Evolutionary conservation across 129 eudicot genomes (phyloP).

Genomic region (Lactuca saligna): DNA sequence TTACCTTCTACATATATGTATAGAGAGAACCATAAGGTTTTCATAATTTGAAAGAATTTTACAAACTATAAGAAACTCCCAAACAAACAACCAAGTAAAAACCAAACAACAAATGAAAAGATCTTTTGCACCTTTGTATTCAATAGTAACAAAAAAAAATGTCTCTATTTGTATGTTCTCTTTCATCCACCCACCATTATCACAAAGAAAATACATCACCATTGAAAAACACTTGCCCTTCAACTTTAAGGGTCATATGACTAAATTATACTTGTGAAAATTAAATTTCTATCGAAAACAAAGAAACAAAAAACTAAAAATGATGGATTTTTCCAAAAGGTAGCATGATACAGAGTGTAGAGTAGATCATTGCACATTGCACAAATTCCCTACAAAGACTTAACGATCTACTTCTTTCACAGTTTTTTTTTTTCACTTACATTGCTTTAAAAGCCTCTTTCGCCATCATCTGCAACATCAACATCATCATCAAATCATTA

Average conservation of each 20-base stretch:
- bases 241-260: constrained; percentile 29
- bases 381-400: constrained; percentile 38
- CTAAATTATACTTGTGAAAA: constrained; percentile 32
- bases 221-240: constrained; percentile 15
- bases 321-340: constrained; percentile 35
- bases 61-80: background rate
- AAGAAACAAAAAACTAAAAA: constrained; percentile 32
- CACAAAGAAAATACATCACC: background rate
- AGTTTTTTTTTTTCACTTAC: constrained; percentile 24
- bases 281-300: constrained; percentile 38
- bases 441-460: constrained; percentile 22
- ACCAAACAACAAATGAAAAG: background rate
- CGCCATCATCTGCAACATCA: constrained; percentile 36
- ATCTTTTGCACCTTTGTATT: constrained; percentile 18
- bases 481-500: background rate
- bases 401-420: constrained; percentile 43
- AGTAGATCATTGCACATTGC: constrained; percentile 47
- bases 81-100: background rate
- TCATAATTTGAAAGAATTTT: too few species aligned
- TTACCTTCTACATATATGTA: too few species aligned
- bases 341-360: constrained; percentile 59
- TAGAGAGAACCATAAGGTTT: too few species aligned
- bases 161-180: constrained; percentile 1
- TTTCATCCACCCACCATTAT: constrained; percentile 24
- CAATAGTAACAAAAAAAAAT: constrained; percentile 2